Conservation (phyloP, 129 eudicot genomes). For the Pittosporum tobira region DNA sequence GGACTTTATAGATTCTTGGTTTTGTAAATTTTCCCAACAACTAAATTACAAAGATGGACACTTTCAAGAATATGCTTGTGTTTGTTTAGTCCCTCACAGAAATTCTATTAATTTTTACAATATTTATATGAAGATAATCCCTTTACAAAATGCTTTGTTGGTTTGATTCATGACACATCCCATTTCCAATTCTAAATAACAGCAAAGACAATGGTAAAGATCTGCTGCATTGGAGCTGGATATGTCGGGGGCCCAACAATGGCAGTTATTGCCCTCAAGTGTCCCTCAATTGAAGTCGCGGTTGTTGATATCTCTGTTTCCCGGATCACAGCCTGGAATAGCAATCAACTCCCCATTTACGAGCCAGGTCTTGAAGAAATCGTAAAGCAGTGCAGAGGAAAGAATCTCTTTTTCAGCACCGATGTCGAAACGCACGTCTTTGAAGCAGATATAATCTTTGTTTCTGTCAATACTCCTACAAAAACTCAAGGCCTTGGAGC, state of each 20-base stretch:
- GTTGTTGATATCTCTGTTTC: constrained; percentile 68
- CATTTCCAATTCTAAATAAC: constrained; percentile 6
- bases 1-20: constrained; percentile 16
- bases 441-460: constrained; percentile 76
- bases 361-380: constrained; percentile 77
- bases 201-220: constrained; percentile 57
- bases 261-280: constrained; percentile 72
- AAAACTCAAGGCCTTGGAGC: constrained; percentile 78
- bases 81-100: constrained; percentile 5
- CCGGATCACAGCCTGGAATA: constrained; percentile 71
- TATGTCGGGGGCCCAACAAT: constrained; percentile 81
- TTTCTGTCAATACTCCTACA: constrained; percentile 72
- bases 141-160: background rate
- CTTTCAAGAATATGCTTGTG: constrained; percentile 1
- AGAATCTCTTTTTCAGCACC: constrained; percentile 60
- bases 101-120: background rate
- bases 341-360: constrained; percentile 60
- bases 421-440: constrained; percentile 61
- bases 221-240: constrained; percentile 80
- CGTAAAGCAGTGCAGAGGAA: constrained; percentile 71
- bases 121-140: background rate
- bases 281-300: constrained; percentile 50
- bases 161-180: background rate
- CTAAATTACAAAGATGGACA: constrained; percentile 8
- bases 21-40: constrained; percentile 15